Percentiles rank a stretch among this genome's conserved stretches.
These are phyloP conservation scores for Pyrrhoderma lamaoense DNA, from an alignment of 1,284 basidiomycete genomes.

Conservation along the genomic window DNA sequence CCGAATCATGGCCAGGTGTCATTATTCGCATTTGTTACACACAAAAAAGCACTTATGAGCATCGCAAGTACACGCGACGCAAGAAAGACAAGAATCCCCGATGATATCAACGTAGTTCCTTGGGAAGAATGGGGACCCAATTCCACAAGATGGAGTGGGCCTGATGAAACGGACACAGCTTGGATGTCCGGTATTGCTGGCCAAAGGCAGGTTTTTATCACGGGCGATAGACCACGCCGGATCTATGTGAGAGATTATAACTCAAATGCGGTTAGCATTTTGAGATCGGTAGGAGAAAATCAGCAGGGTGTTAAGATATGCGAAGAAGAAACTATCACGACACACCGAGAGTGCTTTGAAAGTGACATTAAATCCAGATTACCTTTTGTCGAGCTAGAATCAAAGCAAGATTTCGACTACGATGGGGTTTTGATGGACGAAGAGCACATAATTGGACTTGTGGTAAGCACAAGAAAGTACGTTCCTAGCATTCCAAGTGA, in stretches of 20 bases:
- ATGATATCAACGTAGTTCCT: constrained; percentile 19
- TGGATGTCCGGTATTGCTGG: constrained; percentile 47
- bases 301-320: neutral
- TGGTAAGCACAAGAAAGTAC: too few species aligned
- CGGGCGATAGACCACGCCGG: constrained; percentile 13
- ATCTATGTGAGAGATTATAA: constrained; percentile 39
- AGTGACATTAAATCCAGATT: constrained; percentile 26
- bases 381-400: constrained; percentile 31
- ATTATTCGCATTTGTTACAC: constrained; percentile 36
- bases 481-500: neutral
- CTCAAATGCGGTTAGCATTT: neutral
- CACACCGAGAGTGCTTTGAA: constrained; percentile 14
- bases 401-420: constrained; percentile 27
- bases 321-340: constrained; percentile 5
- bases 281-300: neutral
- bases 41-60: constrained; percentile 24
- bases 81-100: neutral
- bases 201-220: constrained; percentile 33
- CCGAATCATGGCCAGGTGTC: constrained; percentile 20
- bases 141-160: constrained; percentile 37
- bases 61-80: neutral
- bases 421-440: constrained; percentile 43
- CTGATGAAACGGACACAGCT: constrained; percentile 30
- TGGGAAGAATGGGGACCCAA: constrained; percentile 40
- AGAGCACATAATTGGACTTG: constrained; percentile 38